Evolutionary conservation across 1,284 basidiomycete species (phyloP), one percentile per base, ranked within the genome.

Genomic region (Rhodotorula sp.): DNA sequence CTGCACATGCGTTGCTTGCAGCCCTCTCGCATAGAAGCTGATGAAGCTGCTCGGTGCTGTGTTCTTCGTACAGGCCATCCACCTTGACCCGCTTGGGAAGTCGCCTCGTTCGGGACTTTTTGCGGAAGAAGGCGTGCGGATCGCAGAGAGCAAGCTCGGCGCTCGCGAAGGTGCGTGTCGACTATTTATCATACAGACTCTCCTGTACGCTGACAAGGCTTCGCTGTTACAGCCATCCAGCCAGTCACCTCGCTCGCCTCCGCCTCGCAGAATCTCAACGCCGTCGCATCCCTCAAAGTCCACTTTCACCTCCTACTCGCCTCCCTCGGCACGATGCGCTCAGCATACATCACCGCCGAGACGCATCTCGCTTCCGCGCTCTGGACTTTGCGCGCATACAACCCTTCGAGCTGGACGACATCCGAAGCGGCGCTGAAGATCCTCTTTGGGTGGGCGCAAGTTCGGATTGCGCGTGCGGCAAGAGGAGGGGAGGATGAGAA

Each of bases 71-170:
- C 59, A 72, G 68, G 65, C 65, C 20, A 48, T 72, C 6, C 68
- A 72, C 50, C 68, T 60, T 13, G 71, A 72, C 16, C 71, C 71
- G 22, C 62, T 59, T 47, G 71, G 71, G 4, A 60, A 61, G 31
- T 44, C 52, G 30, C 71, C 71, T 1, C 28, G 68, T 0, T 62
- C 68, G 31, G 48, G 51, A 5, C 56, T 70, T 6, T 72, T 72
- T 13, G 67, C 63, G 4, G 59, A 66, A 5, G 71, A 72, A 54
- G 71, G 71, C 3, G 48, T 72, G 26, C 30, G 62, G 8, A 52
- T 57, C 1, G 15, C 54, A 22, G 57, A 67, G n/a, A 37, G n/a
- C 22, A 55, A 64, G 26, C 64, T 72, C 7, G 34, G 37, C n/a
- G 67, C 64, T 4, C 63, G 51, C 50, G 70, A 72, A 55, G n/a